A percentile compares a stretch with the other conserved stretches of the same genome.
These are phyloP conservation scores for Dovyalis caffra DNA, from an alignment of 345 rosid genomes.

Conservation along the genomic window DNA sequence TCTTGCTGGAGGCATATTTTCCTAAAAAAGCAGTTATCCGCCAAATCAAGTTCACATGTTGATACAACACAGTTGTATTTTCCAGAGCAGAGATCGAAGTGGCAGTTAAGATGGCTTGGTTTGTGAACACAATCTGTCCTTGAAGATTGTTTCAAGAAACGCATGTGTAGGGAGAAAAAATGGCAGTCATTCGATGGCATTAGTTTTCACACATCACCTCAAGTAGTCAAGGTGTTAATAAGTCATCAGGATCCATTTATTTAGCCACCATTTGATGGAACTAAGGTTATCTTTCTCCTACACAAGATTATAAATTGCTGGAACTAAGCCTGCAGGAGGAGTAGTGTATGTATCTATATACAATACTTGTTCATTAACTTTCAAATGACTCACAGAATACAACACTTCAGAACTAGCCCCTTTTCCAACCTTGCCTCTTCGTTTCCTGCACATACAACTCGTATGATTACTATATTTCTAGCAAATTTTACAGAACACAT, in stretches of 20 bases:
- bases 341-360: slow-evolving; percentile 29
- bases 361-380: slow-evolving; percentile 27
- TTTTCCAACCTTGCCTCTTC: slow-evolving; percentile 83
- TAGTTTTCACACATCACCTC: slow-evolving; percentile 1
- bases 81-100: not conserved
- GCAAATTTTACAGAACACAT: not conserved
- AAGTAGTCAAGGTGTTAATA: not conserved
- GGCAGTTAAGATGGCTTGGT: not conserved
- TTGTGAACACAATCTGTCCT: not conserved
- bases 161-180: not conserved
- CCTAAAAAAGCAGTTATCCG: not conserved
- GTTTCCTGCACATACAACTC: slow-evolving; percentile 54
- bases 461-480: not conserved
- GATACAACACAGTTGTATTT: not conserved
- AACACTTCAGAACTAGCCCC: slow-evolving; percentile 70
- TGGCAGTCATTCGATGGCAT: not conserved
- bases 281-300: slow-evolving; percentile 23
- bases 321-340: slow-evolving; percentile 27
- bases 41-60: not conserved
- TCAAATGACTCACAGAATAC: slow-evolving; percentile 51
- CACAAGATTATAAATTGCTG: slow-evolving; percentile 17
- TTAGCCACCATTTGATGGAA: slow-evolving; percentile 32
- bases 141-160: not conserved
- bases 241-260: slow-evolving; percentile 28
- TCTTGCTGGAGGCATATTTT: not conserved